Base-by-base conservation (phyloP, 257 asterid species). In the Oldenlandia corymbosa region DNA sequence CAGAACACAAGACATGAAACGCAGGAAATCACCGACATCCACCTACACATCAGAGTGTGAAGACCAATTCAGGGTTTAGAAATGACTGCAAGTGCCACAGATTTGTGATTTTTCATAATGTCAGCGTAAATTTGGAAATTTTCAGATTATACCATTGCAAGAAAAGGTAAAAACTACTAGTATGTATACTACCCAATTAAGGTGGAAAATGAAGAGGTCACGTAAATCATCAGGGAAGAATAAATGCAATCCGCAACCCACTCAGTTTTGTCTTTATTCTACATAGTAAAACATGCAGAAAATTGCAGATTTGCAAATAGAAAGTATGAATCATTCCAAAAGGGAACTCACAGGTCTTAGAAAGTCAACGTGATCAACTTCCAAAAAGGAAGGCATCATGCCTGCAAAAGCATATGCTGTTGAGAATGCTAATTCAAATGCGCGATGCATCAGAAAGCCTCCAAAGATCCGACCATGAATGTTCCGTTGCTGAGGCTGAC, bases 401-500 rank as follows among this genome's bases (percentile, higher is more conserved):
- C 99, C 99, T 18, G 96, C 99, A 79, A 92, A 92, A 69, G 85
- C 78, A 78, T 92, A 92, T 58, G 94, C 78, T 1, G 99, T 92
- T 65, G 97, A 84, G 66, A 87, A 87, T 37, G 97, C 99, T 43
- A 87, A 68, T 57, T 92, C 99, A 60, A 92, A 92, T 37, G 97
- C 97, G 55, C 97, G 76, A 66, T 78, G 96, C 96, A 92, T 87
- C 71, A 92, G 75, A 73, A 92, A 92, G 16, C 96, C 99, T 68
- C 99, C 99, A 68, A 92, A 92, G 68, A 92, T 92, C 57, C 97
- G 91, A 59, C 97, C 99, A 55, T 92, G 97, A 57, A 92, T 85
- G 78, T 92, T 92, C 76, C 99, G 82, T 72, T 92, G 97, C 77
- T 92, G 99, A 13, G 99, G 99, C 84, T 92, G 99, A 68, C 99